Conservation (phyloP, 108 stramenopile species). For the Nitzschia sp. region DNA sequence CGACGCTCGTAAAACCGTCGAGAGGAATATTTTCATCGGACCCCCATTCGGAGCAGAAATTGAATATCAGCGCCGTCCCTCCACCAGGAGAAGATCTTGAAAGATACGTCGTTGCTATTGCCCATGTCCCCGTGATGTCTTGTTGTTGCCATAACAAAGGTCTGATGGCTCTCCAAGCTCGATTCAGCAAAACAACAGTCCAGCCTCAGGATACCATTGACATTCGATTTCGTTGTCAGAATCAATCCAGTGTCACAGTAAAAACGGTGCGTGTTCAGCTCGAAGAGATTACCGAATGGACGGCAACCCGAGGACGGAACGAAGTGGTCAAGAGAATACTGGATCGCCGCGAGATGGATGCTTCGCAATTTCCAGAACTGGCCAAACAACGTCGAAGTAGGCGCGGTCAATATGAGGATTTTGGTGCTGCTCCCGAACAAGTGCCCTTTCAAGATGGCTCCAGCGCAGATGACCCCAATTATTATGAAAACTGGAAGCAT, state of each 20-base stretch:
- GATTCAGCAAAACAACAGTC: slow-evolving; percentile 18
- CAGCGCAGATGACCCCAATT: too few species aligned
- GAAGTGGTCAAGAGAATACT: slow-evolving; percentile 7
- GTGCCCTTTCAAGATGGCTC: not conserved
- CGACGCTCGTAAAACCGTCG: slow-evolving; percentile 11
- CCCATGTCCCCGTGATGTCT: slow-evolving; percentile 17
- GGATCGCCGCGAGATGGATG: slow-evolving; percentile 8
- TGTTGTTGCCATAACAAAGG: slow-evolving; percentile 30
- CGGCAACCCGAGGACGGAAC: not conserved
- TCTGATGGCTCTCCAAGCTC: slow-evolving; percentile 17
- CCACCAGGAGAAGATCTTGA: not conserved
- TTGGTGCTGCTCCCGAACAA: not conserved
- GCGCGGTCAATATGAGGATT: not conserved
- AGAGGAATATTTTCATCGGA: slow-evolving; percentile 6
- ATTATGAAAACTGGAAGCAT: too few species aligned
- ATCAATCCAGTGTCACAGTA: slow-evolving; percentile 15
- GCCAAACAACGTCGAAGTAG: not conserved
- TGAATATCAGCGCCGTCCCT: not conserved
- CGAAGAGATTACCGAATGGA: slow-evolving; percentile 29
- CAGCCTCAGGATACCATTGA: slow-evolving; percentile 1
- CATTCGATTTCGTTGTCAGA: slow-evolving; percentile 23
- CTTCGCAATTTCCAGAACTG: slow-evolving; percentile 19
- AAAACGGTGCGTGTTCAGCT: slow-evolving; percentile 2
- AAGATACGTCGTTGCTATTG: not conserved
- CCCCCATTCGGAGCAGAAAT: slow-evolving; percentile 5